Evolutionary conservation across 2,329 filamentous ascomycete species (phyloP).

Genomic region (Lasiodiplodia sp.): DNA sequence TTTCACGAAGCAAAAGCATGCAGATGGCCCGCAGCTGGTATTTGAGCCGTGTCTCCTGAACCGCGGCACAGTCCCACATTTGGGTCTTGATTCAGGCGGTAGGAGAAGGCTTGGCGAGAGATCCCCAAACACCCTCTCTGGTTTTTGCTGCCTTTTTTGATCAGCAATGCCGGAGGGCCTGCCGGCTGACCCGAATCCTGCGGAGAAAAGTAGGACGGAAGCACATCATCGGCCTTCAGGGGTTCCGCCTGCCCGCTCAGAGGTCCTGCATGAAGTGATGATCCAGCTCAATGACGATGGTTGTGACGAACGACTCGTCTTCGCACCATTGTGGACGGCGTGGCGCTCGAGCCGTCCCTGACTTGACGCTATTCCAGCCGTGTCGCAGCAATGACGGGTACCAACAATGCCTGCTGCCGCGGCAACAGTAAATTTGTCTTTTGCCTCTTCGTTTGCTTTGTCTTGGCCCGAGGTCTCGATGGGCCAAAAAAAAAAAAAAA

Average conservation of each 20-base stretch:
- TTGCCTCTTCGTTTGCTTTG: background rate
- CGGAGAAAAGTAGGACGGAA: background rate
- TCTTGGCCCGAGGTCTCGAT: background rate
- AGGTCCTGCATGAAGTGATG: background rate
- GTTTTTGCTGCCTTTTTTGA: background rate
- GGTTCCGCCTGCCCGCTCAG: background rate
- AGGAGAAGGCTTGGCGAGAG: background rate
- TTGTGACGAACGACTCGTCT: background rate
- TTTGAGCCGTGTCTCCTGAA: background rate
- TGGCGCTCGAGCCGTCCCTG: background rate
- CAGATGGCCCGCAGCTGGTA: background rate
- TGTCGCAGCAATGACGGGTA: constrained; percentile 1
- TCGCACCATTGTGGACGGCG: constrained; percentile 6
- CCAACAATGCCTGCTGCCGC: background rate
- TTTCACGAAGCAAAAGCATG: background rate
- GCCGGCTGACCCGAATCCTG: background rate
- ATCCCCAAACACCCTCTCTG: background rate
- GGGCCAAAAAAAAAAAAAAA: background rate
- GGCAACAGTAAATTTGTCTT: background rate
- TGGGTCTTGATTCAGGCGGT: background rate
- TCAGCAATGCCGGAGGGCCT: background rate
- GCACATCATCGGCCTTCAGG: background rate
- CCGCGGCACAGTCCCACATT: background rate
- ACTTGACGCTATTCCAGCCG: background rate
- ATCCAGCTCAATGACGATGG: background rate